Conservation (phyloP, 176 grass and related monocot genomes). For the Oryza brachyantha region DNA sequence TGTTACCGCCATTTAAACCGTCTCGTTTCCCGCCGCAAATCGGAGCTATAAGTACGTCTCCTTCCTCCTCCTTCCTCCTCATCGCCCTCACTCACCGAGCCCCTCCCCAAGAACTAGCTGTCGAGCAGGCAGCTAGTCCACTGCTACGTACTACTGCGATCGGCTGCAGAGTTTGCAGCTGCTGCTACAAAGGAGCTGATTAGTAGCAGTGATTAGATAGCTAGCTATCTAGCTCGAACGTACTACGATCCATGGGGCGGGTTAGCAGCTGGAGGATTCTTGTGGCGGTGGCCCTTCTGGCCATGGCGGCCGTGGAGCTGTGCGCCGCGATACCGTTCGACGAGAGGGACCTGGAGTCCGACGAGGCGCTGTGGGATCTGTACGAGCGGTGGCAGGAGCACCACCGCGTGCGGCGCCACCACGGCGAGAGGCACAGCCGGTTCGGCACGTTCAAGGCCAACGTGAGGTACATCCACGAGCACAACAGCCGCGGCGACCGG, state of each 20-base stretch:
- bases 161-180: neutral
- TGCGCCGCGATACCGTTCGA: conserved; percentile 50
- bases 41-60: conserved; percentile 36
- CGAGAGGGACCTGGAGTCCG: conserved; percentile 59
- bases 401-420: conserved; percentile 51
- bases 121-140: neutral
- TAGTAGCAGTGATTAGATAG: neutral
- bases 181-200: neutral
- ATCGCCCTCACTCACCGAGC: conserved; percentile 24
- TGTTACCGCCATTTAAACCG: conserved; percentile 46
- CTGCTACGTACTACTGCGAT: neutral
- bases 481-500: conserved; percentile 53
- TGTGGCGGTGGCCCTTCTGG: neutral
- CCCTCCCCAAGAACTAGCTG: neutral
- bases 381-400: conserved; percentile 69
- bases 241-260: conserved; percentile 29
- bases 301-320: conserved; percentile 15
- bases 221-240: neutral
- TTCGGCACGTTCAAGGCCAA: conserved; percentile 74
- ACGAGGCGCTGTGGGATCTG: conserved; percentile 65
- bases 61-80: conserved; percentile 25
- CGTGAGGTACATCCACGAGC: conserved; percentile 67
- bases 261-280: neutral
- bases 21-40: conserved; percentile 47
- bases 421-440: conserved; percentile 58